Base-by-base conservation (phyloP, 345 rosid species). In the Euphorbia peplus region DNA sequence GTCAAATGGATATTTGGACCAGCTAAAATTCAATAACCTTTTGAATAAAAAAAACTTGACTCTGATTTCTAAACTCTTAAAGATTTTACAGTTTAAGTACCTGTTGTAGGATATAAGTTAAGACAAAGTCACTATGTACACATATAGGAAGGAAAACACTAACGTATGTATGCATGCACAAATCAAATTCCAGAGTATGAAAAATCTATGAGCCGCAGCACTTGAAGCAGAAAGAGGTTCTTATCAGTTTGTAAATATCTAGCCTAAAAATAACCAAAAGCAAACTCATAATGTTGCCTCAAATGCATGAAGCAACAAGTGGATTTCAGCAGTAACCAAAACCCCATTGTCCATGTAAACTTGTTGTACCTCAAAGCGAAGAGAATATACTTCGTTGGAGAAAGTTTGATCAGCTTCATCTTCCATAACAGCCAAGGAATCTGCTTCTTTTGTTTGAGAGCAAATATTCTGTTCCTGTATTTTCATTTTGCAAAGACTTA, bases 351-450 rank as follows among this genome's bases (percentile, higher is more conserved):
- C 16, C 28, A 66, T 26, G 41, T 68, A 50, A 11, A 48, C 35
- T 55, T 54, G 22, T 50, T 64, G 68, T 88, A 92, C 98, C 96
- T 92, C 96, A 82, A 90, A 88, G 70, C 90, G 86, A 66, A 90
- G 80, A 71, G 77, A 83, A 77, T 80, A 68, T 18, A 77, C 70
- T 35, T 77, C 70, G 58, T 70, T 73, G 24, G 82, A 79, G 75
- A 19, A 70, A 68, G 70, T 59, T 60, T 62, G 73, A 58, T 64
- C 73, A 68, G 67, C 79, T 68, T 81, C 80, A 70, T 68, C 63
- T 67, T 78, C 79, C 78, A 70, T 69, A 76, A 62, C 55, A 60
- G 62, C 53, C 70, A 30, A 64, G 70, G 37, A 74, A 76, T 75
- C 67, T 39, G 21, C 42, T 46, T 67, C 73, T 66, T 73, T 67